Evolutionary conservation across 441 rosid genomes (phyloP).

Genomic region (Adansonia gregorii): DNA sequence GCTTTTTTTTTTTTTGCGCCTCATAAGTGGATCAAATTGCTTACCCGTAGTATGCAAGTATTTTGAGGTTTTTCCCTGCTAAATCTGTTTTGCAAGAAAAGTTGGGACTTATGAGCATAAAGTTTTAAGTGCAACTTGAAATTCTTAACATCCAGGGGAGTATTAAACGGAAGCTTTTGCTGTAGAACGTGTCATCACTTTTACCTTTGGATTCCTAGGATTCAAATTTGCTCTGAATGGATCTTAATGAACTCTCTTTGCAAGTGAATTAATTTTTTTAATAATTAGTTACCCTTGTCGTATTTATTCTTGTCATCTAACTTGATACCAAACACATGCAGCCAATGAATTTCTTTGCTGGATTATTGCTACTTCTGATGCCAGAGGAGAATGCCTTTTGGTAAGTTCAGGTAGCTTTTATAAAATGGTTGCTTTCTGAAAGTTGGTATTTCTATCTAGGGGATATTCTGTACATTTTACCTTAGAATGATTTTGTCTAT

Average conservation of each 20-base stretch:
- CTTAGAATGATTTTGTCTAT: too few species aligned
- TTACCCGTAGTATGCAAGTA: neutral
- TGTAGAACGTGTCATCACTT: neutral
- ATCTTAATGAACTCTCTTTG: constrained; percentile 14
- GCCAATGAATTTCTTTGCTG: constrained; percentile 88
- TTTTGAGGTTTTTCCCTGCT: neutral
- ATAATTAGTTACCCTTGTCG: neutral
- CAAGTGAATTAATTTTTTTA: constrained; percentile 5
- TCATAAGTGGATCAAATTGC: neutral
- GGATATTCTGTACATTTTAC: neutral
- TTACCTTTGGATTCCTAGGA: constrained; percentile 11
- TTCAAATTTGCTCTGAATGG: constrained; percentile 8
- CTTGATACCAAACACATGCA: constrained; percentile 42
- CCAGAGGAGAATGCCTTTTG: constrained; percentile 88
- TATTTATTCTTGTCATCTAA: constrained; percentile 17
- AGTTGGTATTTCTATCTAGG: constrained; percentile 19
- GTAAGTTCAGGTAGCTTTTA: constrained; percentile 46
- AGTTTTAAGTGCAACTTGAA: neutral
- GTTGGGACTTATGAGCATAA: neutral
- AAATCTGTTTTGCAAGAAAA: neutral
- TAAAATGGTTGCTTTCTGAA: constrained; percentile 24
- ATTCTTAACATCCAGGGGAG: too few species aligned
- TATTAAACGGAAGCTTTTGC: neutral
- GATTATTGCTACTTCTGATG: constrained; percentile 71
- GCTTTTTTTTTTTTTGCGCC: neutral